phyloP scores from a whole-genome alignment of 176 grass and related monocot genomes.

The Avena insularis region DNA sequence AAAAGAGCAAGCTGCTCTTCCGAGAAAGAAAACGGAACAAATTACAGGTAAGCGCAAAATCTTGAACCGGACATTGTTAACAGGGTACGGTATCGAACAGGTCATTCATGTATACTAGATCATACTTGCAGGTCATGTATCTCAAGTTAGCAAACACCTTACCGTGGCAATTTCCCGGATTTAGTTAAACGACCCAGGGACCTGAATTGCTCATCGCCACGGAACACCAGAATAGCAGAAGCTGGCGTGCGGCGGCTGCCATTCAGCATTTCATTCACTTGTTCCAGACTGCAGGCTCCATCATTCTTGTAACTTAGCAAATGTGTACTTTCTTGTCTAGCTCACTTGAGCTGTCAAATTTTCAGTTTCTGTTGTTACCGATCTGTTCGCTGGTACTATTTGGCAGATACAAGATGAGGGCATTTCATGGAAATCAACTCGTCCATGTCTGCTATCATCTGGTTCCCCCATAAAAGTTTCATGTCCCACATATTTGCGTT shows the following conservation, averaged over 20 bases:
- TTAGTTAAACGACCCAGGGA: not conserved
- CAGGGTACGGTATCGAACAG: not conserved
- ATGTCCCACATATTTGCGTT: not conserved
- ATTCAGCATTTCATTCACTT: not conserved
- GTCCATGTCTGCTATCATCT: slow-evolving; percentile 69
- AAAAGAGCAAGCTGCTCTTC: not conserved
- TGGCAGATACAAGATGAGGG: slow-evolving; percentile 82
- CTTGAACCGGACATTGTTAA: not conserved
- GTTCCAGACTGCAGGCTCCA: not conserved
- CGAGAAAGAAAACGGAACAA: not conserved
- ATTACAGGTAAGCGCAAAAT: not conserved
- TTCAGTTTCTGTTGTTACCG: not conserved
- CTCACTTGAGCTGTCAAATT: not conserved
- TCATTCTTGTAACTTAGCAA: slow-evolving; percentile 1
- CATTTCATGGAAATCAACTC: slow-evolving; percentile 90
- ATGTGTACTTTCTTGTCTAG: slow-evolving; percentile 18
- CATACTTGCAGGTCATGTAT: slow-evolving; percentile 40
- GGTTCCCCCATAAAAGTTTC: slow-evolving; percentile 72
- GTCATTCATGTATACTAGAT: not conserved
- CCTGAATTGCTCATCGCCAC: not conserved
- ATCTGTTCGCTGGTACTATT: slow-evolving; percentile 47
- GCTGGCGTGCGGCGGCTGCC: not conserved
- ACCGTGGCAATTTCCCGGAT: not conserved
- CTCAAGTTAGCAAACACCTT: not conserved
- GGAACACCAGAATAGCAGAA: not conserved